These are phyloP conservation scores for Nicotiana undulata DNA, from an alignment of 257 asterid species.

Conservation along the genomic window DNA sequence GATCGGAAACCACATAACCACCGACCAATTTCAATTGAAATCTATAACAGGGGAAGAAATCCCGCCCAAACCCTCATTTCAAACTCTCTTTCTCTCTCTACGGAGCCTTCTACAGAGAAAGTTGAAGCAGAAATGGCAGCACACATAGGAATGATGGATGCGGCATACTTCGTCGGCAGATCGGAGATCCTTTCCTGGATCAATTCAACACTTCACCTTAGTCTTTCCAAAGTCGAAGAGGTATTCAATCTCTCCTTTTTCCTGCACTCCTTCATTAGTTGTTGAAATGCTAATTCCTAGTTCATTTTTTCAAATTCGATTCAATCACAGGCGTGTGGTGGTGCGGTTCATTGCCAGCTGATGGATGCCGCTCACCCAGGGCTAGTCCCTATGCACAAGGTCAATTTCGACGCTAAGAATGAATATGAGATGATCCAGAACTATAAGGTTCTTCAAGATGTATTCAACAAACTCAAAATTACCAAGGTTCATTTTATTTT, in stretches of 20 bases:
- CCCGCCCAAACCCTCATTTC: slow-evolving; percentile 54
- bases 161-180: slow-evolving; percentile 90
- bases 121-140: slow-evolving; percentile 43
- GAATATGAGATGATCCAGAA: slow-evolving; percentile 93
- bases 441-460: slow-evolving; percentile 87
- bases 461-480: slow-evolving; percentile 76
- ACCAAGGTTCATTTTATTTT: slow-evolving; percentile 44
- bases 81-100: slow-evolving; percentile 9
- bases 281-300: not conserved
- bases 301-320: not conserved
- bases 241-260: slow-evolving; percentile 21
- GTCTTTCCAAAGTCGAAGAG: slow-evolving; percentile 88
- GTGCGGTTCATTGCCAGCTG: slow-evolving; percentile 91
- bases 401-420: slow-evolving; percentile 75
- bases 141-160: slow-evolving; percentile 78
- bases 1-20: not conserved
- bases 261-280: not conserved
- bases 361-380: slow-evolving; percentile 86
- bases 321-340: slow-evolving; percentile 48
- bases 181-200: slow-evolving; percentile 85
- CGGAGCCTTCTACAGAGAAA: not conserved
- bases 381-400: slow-evolving; percentile 89
- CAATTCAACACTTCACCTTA: slow-evolving; percentile 75
- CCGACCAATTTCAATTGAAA: not conserved
- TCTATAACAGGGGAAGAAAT: not conserved